Percentiles rank a stretch among this genome's conserved stretches.
phyloP scores from a whole-genome alignment of 2,329 filamentous ascomycete species.

The Alternaria sp. region DNA sequence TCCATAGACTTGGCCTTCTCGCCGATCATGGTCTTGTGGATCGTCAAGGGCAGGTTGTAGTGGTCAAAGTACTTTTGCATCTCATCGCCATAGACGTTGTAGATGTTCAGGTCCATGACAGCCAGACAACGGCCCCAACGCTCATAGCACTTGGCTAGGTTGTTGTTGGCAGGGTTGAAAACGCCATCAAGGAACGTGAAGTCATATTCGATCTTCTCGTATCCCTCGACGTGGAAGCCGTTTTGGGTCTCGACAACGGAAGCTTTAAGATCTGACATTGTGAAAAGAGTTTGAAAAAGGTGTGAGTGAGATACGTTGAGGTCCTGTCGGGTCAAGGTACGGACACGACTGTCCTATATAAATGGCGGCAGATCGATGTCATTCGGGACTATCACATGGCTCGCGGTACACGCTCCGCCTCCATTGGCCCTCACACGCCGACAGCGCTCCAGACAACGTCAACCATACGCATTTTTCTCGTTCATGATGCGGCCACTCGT shows the following conservation, averaged over 20 bases:
- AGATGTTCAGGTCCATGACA: conserved; percentile 76
- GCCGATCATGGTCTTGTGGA: conserved; percentile 77
- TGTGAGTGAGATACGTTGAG: conserved; percentile 37
- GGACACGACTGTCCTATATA: conserved; percentile 33
- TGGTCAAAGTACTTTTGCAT: conserved; percentile 74
- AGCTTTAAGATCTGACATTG: conserved; percentile 73
- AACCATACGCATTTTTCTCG: conserved; percentile 36
- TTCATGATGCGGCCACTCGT: conserved; percentile 32
- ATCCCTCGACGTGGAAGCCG: conserved; percentile 75
- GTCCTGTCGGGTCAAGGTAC: conserved; percentile 28
- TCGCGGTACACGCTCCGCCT: conserved; percentile 29
- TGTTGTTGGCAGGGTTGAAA: conserved; percentile 67
- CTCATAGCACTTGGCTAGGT: conserved; percentile 71
- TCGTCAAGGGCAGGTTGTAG: conserved; percentile 67
- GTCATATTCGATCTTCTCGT: conserved; percentile 79
- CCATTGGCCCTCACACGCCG: conserved; percentile 37
- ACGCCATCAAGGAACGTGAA: conserved; percentile 76
- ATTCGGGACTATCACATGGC: conserved; percentile 22
- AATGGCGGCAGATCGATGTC: conserved; percentile 20
- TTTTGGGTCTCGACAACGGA: conserved; percentile 68
- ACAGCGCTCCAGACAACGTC: conserved; percentile 34
- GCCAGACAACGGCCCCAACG: conserved; percentile 71
- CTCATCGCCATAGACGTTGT: conserved; percentile 70
- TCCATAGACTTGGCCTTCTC: conserved; percentile 79
- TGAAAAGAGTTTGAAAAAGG: conserved; percentile 31